Evolutionary conservation across 2,329 filamentous ascomycete genomes (phyloP).

Genomic region (Colletotrichum cereale): DNA sequence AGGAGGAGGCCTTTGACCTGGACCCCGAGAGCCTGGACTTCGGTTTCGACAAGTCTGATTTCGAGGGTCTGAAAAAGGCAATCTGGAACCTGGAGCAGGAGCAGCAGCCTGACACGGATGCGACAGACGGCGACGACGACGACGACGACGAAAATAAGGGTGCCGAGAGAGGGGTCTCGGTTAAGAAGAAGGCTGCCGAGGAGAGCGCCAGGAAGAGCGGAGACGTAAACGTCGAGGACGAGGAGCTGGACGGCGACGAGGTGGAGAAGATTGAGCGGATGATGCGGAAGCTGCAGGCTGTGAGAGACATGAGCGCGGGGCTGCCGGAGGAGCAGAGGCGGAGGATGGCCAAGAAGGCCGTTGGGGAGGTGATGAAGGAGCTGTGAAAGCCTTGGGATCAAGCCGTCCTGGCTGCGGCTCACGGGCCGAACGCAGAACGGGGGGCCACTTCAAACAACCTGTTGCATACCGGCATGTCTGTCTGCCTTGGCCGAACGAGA

Average conservation of each 20-base stretch:
- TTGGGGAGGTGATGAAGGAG: slow-evolving; percentile 74
- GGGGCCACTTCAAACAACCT: background rate
- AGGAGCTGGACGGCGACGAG: slow-evolving; percentile 59
- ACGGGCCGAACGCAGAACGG: background rate
- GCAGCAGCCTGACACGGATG: slow-evolving; percentile 39
- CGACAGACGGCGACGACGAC: background rate
- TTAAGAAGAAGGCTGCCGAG: slow-evolving; percentile 5
- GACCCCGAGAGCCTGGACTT: slow-evolving; percentile 65
- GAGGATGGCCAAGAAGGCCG: slow-evolving; percentile 70
- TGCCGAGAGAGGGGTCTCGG: slow-evolving; percentile 9
- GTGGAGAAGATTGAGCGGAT: slow-evolving; percentile 71
- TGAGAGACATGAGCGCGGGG: slow-evolving; percentile 69
- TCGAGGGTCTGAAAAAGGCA: slow-evolving; percentile 63
- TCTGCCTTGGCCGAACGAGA: background rate
- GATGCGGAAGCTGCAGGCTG: slow-evolving; percentile 74
- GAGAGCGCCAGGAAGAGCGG: slow-evolving; percentile 41
- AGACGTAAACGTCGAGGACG: slow-evolving; percentile 44
- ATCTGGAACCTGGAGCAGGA: slow-evolving; percentile 59
- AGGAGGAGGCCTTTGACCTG: slow-evolving; percentile 52
- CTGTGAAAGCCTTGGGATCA: slow-evolving; percentile 49
- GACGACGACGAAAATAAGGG: slow-evolving; percentile 9
- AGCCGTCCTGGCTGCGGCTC: background rate
- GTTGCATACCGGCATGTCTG: no score
- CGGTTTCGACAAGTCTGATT: slow-evolving; percentile 65
- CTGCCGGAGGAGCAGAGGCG: slow-evolving; percentile 72